These are phyloP conservation scores for Rauvolfia tetraphylla DNA, from an alignment of 257 asterid genomes.

Conservation along the genomic window DNA sequence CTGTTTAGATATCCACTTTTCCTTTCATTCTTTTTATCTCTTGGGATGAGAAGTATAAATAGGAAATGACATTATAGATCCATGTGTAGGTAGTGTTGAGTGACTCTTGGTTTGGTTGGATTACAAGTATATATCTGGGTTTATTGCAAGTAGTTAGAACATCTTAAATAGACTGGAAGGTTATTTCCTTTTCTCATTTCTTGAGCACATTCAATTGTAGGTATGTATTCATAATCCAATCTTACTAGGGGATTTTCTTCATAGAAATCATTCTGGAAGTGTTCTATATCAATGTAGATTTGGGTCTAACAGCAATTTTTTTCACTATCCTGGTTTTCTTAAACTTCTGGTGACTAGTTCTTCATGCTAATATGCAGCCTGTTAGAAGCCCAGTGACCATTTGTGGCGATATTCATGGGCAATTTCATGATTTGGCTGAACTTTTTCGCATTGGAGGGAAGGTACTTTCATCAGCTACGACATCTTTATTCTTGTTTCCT, in stretches of 20 bases:
- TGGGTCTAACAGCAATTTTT: background rate
- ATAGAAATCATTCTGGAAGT: background rate
- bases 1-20: background rate
- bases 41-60: background rate
- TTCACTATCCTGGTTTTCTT: background rate
- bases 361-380: slow-evolving; percentile 58
- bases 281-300: background rate
- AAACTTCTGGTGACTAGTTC: background rate
- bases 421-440: slow-evolving; percentile 93
- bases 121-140: background rate
- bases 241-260: background rate
- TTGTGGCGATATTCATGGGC: slow-evolving; percentile 98
- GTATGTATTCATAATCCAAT: background rate
- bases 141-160: background rate
- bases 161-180: background rate
- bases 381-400: slow-evolving; percentile 94
- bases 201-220: background rate
- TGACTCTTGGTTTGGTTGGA: background rate
- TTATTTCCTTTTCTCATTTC: background rate
- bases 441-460: slow-evolving; percentile 97
- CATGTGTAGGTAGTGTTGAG: background rate
- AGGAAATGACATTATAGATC: background rate
- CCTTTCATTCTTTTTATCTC: background rate
- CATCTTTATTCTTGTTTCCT: slow-evolving; percentile 7
- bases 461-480: slow-evolving; percentile 41